These are phyloP conservation scores for Phaseolus lunatus DNA, from an alignment of 306 rosid species.

Conservation along the genomic window DNA sequence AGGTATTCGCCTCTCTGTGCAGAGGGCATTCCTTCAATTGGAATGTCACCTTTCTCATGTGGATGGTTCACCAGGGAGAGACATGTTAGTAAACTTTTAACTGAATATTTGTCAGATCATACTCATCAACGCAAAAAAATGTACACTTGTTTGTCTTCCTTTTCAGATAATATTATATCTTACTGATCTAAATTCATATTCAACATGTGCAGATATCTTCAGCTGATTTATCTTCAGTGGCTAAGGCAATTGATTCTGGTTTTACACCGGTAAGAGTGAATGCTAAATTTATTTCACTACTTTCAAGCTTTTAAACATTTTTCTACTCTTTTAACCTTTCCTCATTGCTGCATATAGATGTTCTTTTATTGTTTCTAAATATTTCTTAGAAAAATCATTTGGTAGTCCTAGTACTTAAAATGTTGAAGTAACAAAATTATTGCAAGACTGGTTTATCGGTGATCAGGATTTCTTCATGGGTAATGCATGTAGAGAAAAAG, in stretches of 20 bases:
- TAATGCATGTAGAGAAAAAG: slow-evolving; percentile 22
- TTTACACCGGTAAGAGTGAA: slow-evolving; percentile 77
- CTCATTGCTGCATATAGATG: background rate
- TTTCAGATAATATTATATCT: slow-evolving; percentile 21
- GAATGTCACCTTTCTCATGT: slow-evolving; percentile 93
- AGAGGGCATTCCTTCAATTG: slow-evolving; percentile 95
- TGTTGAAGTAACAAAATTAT: background rate
- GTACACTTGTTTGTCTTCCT: slow-evolving; percentile 17
- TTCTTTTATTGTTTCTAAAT: slow-evolving; percentile 6
- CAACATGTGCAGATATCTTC: slow-evolving; percentile 65
- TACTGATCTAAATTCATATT: slow-evolving; percentile 39
- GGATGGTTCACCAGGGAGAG: slow-evolving; percentile 84
- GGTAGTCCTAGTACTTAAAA: slow-evolving; percentile 21
- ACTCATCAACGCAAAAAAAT: slow-evolving; percentile 21
- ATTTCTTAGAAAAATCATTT: slow-evolving; percentile 7
- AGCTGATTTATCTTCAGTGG: slow-evolving; percentile 73
- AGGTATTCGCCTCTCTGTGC: slow-evolving; percentile 48
- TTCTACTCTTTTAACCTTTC: slow-evolving; percentile 26
- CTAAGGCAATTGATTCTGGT: slow-evolving; percentile 78
- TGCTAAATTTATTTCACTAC: slow-evolving; percentile 28
- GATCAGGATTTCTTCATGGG: slow-evolving; percentile 20
- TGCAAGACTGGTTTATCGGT: background rate
- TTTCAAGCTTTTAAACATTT: slow-evolving; percentile 32
- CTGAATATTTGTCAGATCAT: slow-evolving; percentile 33
- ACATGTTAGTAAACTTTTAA: slow-evolving; percentile 59